Percentiles rank a stretch among this genome's conserved stretches.
phyloP scores from a whole-genome alignment of 805 yeast genomes.

The Wilhelminamyces savonicus region DNA sequence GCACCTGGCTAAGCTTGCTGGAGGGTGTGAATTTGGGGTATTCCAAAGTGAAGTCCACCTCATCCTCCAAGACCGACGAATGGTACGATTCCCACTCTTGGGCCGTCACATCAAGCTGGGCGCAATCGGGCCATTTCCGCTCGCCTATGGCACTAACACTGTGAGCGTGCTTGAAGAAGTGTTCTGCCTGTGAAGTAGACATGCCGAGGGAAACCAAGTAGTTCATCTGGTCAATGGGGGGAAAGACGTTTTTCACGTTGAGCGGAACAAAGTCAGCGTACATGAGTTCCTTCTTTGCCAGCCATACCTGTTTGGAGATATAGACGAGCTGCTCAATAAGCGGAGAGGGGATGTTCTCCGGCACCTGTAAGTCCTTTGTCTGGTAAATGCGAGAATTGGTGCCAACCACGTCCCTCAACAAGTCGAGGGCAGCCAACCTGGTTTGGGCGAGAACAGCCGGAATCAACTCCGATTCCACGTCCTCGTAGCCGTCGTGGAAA shows the following conservation, averaged over 20 bases:
- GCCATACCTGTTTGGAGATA: conserved; percentile 38
- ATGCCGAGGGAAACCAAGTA: conserved; percentile 16
- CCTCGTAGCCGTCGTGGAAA: conserved; percentile 5
- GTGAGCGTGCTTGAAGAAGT: conserved; percentile 19
- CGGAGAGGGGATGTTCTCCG: conserved; percentile 21
- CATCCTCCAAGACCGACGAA: conserved; percentile 2
- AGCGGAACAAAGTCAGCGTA: conserved; percentile 28
- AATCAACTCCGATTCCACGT: conserved; percentile 12
- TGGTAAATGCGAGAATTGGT: conserved; percentile 3
- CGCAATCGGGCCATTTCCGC: conserved; percentile 11
- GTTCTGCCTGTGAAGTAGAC: conserved; percentile 17
- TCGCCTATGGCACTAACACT: conserved; percentile 8
- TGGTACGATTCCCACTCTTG: conserved; percentile 11
- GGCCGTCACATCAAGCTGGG: conserved; percentile 9
- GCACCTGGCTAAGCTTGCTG: conserved; percentile 4
- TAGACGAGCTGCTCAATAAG: conserved; percentile 42
- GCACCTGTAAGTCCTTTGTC: conserved; percentile 7
- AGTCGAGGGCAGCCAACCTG: conserved; percentile 33
- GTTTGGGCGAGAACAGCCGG: conserved; percentile 33
- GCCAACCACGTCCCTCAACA: conserved; percentile 27
- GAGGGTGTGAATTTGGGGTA: conserved; percentile 5
- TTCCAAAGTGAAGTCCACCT: conserved; percentile 6
- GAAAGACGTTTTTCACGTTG: conserved; percentile 28
- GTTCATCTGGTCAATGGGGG: conserved; percentile 22
- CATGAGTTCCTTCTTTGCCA: conserved; percentile 29